Percentiles rank a stretch among this genome's conserved stretches.
Evolutionary conservation across 306 rosid species (phyloP).

Genomic region (Mucuna pruriens): DNA sequence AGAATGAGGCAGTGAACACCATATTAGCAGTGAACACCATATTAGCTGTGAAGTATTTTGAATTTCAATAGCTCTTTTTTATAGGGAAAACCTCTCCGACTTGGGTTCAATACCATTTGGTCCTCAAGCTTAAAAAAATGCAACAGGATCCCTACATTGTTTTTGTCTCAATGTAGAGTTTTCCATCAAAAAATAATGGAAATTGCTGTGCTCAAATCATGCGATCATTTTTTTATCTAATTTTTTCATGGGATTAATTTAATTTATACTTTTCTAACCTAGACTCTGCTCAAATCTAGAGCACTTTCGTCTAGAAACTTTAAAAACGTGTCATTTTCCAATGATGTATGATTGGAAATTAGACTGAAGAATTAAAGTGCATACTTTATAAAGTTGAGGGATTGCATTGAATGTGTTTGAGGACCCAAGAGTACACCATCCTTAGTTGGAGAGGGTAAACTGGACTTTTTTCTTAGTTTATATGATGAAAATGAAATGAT

Average conservation of each 20-base stretch:
- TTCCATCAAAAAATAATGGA: neutral
- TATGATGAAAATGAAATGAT: slow-evolving; percentile 19
- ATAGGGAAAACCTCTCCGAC: neutral
- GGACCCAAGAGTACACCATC: neutral
- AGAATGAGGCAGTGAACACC: neutral
- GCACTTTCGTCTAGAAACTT: neutral
- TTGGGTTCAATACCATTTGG: neutral
- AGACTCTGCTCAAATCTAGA: neutral
- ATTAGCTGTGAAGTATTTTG: neutral
- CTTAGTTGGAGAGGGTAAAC: neutral
- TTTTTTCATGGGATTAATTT: neutral
- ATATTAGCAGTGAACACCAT: neutral
- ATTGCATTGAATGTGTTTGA: neutral
- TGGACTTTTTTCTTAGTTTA: neutral
- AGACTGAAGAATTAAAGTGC: neutral
- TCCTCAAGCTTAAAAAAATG: neutral
- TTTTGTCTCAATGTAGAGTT: neutral
- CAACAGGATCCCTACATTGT: neutral
- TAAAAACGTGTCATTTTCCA: neutral
- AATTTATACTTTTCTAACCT: neutral
- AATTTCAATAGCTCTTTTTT: neutral
- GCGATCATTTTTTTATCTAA: neutral
- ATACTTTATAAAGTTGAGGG: neutral
- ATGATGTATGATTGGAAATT: neutral
- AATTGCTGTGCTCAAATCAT: neutral